Conservation (phyloP, 306 rosid species). For the Crotalaria pallida region DNA sequence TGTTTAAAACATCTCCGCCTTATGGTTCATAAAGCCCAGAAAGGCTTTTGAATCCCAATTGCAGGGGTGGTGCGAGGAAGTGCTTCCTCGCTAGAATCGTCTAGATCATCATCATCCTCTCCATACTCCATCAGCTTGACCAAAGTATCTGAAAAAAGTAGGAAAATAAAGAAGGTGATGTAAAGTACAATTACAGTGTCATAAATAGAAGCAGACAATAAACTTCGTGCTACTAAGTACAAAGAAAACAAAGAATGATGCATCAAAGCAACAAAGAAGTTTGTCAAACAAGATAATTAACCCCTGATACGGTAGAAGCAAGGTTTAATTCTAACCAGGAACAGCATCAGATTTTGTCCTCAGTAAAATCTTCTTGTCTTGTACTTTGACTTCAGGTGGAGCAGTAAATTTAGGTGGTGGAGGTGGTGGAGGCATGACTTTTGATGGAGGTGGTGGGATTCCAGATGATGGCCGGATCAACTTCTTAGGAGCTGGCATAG, state of each 20-base stretch:
- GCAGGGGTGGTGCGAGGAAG: conserved; percentile 20
- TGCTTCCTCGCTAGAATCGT: conserved; percentile 47
- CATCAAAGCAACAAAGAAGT: neutral
- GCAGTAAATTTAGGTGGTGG: conserved; percentile 57
- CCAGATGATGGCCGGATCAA: conserved; percentile 43
- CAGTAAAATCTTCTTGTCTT: conserved; percentile 32
- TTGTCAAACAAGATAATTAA: neutral
- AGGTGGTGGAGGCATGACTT: conserved; percentile 59
- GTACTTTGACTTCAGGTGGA: conserved; percentile 30
- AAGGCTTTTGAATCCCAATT: conserved; percentile 60
- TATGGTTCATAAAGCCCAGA: conserved; percentile 68
- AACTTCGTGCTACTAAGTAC: neutral
- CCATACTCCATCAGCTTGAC: conserved; percentile 94
- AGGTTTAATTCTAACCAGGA: conserved; percentile 53
- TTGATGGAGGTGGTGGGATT: conserved; percentile 50
- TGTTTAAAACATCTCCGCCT: conserved; percentile 12
- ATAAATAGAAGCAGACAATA: conserved; percentile 2
- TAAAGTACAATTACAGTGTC: neutral
- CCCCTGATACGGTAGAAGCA: neutral
- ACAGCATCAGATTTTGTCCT: conserved; percentile 44
- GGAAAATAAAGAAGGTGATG: neutral
- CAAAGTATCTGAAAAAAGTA: conserved; percentile 65
- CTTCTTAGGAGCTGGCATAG: conserved; percentile 84
- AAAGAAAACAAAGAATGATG: neutral
- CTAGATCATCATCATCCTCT: conserved; percentile 80